Evolutionary conservation across 148 eudicot species (phyloP).

Genomic region (Vaccinium macrocarpon): DNA sequence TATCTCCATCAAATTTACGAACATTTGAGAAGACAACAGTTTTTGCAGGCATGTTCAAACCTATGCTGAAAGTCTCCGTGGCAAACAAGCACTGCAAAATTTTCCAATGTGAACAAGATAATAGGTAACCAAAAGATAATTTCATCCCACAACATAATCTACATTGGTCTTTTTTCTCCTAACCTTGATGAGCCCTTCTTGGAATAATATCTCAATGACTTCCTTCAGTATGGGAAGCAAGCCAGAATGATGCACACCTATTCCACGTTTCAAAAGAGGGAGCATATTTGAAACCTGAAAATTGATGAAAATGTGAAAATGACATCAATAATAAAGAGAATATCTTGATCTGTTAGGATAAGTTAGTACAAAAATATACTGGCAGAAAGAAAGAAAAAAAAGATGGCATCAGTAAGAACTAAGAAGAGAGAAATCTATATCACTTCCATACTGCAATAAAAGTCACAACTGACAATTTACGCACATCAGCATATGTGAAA

Average conservation of each 20-base stretch:
- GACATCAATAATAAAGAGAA: not conserved
- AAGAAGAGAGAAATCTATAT: not conserved
- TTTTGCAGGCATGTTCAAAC: conserved; percentile 98
- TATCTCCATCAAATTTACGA: conserved; percentile 95
- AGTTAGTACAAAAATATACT: not conserved
- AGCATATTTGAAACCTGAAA: conserved; percentile 90
- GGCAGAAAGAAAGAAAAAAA: not conserved
- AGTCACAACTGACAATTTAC: not conserved
- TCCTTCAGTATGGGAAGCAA: conserved; percentile 97
- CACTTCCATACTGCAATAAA: not conserved
- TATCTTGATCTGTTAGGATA: not conserved
- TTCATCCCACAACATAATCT: conserved; percentile 12
- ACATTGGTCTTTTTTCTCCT: conserved; percentile 2
- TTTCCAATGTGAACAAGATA: conserved; percentile 22
- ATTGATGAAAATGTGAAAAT: conserved; percentile 13
- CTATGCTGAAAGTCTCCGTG: conserved; percentile 99
- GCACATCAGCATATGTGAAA: not conserved
- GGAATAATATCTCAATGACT: conserved; percentile 94
- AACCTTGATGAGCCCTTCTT: conserved; percentile 99
- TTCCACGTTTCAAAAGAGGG: conserved; percentile 94
- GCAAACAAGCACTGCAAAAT: conserved; percentile 88
- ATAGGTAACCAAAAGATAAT: not conserved
- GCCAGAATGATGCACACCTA: conserved; percentile 99
- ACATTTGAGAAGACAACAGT: conserved; percentile 97
- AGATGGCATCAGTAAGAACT: not conserved